phyloP scores from a whole-genome alignment of 2,329 filamentous ascomycete genomes.

The Alternaria hordeiaustralica region DNA sequence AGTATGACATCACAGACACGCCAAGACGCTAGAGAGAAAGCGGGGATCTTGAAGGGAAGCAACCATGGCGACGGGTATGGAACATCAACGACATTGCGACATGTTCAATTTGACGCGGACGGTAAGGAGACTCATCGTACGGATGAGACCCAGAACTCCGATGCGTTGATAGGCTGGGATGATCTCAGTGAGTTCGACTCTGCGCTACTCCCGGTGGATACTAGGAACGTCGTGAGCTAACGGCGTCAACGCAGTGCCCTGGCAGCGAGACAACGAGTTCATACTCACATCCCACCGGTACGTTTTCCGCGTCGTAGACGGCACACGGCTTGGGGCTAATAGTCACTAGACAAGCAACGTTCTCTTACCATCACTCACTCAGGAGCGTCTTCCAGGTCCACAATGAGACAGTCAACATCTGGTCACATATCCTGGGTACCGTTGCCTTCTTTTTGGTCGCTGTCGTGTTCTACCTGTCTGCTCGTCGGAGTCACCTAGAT shows the following conservation, averaged over 20 bases:
- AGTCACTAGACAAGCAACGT: background rate
- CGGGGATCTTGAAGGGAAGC: background rate
- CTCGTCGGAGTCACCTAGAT: no score
- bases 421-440: constrained; percentile 7
- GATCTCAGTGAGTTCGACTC: constrained; percentile 5
- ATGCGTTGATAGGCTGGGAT: constrained; percentile 6
- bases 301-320: background rate
- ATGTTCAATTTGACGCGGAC: background rate
- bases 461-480: background rate
- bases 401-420: constrained; percentile 14
- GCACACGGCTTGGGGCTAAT: background rate
- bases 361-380: constrained; percentile 1
- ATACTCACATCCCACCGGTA: constrained; percentile 7
- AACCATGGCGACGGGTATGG: background rate
- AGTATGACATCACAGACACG: constrained; percentile 3
- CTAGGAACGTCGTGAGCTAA: background rate
- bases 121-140: background rate
- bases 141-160: background rate
- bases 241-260: background rate
- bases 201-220: background rate
- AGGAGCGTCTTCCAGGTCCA: constrained; percentile 1
- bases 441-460: background rate
- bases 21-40: constrained; percentile 9
- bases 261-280: constrained; percentile 15
- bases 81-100: background rate